A percentile compares a stretch with the other conserved stretches of the same genome.
phyloP scores from a whole-genome alignment of 495 filamentous ascomycete species.

The Letharia lupina region DNA sequence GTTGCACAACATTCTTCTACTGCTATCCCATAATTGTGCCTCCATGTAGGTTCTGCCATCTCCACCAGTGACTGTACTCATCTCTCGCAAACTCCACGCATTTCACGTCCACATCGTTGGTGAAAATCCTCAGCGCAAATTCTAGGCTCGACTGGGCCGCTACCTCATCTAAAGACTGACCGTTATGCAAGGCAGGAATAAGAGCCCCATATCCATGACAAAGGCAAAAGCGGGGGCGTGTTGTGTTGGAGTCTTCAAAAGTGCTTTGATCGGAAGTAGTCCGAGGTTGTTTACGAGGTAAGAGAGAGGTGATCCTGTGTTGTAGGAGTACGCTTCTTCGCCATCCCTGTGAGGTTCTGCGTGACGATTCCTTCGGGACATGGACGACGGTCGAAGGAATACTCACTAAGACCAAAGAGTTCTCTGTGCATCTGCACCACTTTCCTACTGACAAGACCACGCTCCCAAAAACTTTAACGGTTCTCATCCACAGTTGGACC shows the following conservation, averaged over 20 bases:
- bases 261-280: constrained; percentile 1
- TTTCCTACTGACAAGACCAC: background rate
- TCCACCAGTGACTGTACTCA: background rate
- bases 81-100: background rate
- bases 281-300: background rate
- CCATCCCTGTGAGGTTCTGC: background rate
- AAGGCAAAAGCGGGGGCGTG: background rate
- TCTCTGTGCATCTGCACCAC: background rate
- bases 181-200: background rate
- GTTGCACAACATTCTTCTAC: background rate
- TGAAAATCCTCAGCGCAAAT: constrained; percentile 4
- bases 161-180: background rate
- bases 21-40: background rate
- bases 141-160: background rate
- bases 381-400: background rate
- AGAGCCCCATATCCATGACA: background rate
- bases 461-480: background rate
- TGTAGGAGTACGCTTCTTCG: background rate
- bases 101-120: background rate
- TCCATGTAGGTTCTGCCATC: background rate
- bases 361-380: background rate
- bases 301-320: background rate
- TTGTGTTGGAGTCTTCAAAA: background rate
- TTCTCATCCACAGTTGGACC: background rate
- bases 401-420: background rate